Evolutionary conservation across 306 rosid species (phyloP).

Genomic region (Quercus rubra): DNA sequence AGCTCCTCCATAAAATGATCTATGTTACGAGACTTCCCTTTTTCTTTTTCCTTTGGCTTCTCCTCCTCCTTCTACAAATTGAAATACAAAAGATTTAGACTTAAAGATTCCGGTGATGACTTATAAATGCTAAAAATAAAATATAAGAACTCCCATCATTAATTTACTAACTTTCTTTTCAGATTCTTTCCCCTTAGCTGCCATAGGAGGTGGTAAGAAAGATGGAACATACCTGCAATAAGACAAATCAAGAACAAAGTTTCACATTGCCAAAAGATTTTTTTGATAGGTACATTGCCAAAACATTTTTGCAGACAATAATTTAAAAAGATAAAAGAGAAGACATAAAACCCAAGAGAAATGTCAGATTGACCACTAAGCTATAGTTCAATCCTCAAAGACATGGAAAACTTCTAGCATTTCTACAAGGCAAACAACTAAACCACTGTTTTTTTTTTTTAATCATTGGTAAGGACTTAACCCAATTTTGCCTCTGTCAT

Average conservation of each 20-base stretch:
- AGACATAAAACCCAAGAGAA: not conserved
- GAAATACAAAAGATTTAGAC: constrained; percentile 27
- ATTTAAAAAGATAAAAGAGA: not conserved
- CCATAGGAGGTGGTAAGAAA: constrained; percentile 95
- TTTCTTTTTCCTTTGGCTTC: constrained; percentile 85
- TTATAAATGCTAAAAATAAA: constrained; percentile 3
- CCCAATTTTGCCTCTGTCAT: not conserved
- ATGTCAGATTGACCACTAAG: constrained; percentile 16
- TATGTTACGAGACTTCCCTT: constrained; percentile 83
- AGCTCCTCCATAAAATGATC: constrained; percentile 98
- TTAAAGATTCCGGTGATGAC: constrained; percentile 11
- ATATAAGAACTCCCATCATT: constrained; percentile 1
- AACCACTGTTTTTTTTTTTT: not conserved
- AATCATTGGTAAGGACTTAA: not conserved
- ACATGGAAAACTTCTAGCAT: constrained; percentile 18
- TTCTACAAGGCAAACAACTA: constrained; percentile 25
- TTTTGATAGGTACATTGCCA: constrained; percentile 9
- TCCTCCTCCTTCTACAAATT: constrained; percentile 82
- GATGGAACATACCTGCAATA: constrained; percentile 96
- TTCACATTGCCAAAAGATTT: constrained; percentile 23
- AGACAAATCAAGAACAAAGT: constrained; percentile 39
- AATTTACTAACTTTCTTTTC: constrained; percentile 74
- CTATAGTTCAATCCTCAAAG: constrained; percentile 12
- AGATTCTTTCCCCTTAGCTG: constrained; percentile 90
- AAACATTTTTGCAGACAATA: constrained; percentile 10